phyloP scores from a whole-genome alignment of 768 basidiomycete species.

The Termitomyces sp. region DNA sequence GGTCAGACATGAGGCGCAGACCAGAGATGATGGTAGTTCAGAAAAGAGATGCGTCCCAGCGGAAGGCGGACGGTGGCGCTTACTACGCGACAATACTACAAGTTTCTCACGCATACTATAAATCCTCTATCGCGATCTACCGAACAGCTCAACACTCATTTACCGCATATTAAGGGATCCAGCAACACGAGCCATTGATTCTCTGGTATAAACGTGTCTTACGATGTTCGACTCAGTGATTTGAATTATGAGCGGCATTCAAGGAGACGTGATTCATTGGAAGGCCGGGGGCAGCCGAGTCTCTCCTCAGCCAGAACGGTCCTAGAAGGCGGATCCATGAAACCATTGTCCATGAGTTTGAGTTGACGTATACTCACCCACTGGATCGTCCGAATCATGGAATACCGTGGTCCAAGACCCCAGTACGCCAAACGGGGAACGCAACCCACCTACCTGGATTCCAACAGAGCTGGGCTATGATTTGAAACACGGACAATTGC shows the following conservation, averaged over 20 bases:
- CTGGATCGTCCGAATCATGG: conserved; percentile 44
- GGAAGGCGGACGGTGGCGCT: neutral
- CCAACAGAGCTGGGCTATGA: conserved; percentile 49
- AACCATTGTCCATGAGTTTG: neutral
- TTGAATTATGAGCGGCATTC: conserved; percentile 5
- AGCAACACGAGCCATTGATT: neutral
- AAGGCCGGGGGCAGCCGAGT: conserved; percentile 6
- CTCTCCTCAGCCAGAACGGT: conserved; percentile 36
- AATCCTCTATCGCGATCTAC: neutral
- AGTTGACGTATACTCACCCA: conserved; percentile 31
- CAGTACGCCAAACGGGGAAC: conserved; percentile 58
- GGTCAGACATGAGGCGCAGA: conserved; percentile 52
- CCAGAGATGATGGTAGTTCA: conserved; percentile 18
- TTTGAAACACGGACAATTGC: neutral
- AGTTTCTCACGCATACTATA: conserved; percentile 5
- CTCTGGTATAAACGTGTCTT: neutral
- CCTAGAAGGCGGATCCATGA: conserved; percentile 19
- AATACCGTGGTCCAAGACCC: conserved; percentile 50
- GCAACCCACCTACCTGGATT: conserved; percentile 58
- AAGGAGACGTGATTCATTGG: conserved; percentile 18
- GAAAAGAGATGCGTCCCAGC: conserved; percentile 7
- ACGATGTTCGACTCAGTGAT: conserved; percentile 2
- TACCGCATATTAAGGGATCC: neutral
- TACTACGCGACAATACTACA: neutral
- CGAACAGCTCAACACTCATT: neutral